Evolutionary conservation across 495 filamentous ascomycete genomes (phyloP).

Genomic region (Tuber aestivum): DNA sequence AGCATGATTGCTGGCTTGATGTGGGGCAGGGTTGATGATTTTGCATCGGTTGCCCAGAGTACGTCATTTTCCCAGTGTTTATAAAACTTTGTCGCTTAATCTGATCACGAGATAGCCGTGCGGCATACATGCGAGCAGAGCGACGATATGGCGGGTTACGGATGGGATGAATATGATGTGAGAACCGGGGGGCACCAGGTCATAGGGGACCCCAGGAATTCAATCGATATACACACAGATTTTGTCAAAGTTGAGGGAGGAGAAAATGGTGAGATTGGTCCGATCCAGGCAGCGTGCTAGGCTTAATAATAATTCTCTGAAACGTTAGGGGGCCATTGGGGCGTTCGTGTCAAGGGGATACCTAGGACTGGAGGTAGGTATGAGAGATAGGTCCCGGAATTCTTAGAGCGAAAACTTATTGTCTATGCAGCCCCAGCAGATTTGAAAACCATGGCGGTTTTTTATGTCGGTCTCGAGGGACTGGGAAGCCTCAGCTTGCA

Average conservation of each 20-base stretch:
- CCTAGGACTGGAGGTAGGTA: constrained; percentile 59
- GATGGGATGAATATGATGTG: constrained; percentile 94
- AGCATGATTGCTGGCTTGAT: constrained; percentile 77
- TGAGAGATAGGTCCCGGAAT: background rate
- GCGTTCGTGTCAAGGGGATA: constrained; percentile 73
- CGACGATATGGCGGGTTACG: constrained; percentile 90
- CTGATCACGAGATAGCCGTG: constrained; percentile 54
- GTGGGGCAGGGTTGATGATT: constrained; percentile 86
- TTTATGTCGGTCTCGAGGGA: constrained; percentile 76
- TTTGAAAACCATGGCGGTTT: constrained; percentile 70
- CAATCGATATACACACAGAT: constrained; percentile 79
- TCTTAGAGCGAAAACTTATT: background rate
- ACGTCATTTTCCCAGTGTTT: constrained; percentile 7
- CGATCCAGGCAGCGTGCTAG: background rate
- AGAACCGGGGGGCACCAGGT: constrained; percentile 79
- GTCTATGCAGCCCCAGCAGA: constrained; percentile 40
- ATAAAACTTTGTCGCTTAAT: constrained; percentile 25
- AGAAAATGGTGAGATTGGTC: constrained; percentile 54
- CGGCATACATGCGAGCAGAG: constrained; percentile 94
- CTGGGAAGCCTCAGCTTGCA: constrained; percentile 27
- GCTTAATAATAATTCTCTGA: background rate
- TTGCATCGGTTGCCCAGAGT: constrained; percentile 46
- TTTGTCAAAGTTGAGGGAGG: constrained; percentile 93
- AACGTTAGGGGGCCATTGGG: constrained; percentile 66
- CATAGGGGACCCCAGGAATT: constrained; percentile 81